These are phyloP conservation scores for Plectosphaerella plurivora DNA, from an alignment of 2,329 filamentous ascomycete genomes.

Conservation along the genomic window DNA sequence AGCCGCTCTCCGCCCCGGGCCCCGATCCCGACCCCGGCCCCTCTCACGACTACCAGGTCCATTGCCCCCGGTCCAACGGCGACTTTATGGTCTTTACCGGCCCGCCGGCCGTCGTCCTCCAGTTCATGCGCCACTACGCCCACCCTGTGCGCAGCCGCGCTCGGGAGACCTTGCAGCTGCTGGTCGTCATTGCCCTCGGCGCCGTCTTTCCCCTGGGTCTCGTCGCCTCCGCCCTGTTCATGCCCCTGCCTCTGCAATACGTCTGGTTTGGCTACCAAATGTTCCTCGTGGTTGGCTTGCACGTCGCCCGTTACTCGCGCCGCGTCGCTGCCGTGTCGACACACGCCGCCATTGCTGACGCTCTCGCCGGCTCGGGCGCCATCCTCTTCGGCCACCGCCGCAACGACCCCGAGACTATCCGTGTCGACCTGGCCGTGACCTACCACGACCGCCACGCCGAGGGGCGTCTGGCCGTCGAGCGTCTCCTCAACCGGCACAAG, in stretches of 20 bases:
- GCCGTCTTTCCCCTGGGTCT: slow-evolving; percentile 12
- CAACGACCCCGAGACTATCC: neutral
- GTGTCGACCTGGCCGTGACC: neutral
- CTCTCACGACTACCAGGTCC: slow-evolving; percentile 11
- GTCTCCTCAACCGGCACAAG: too few species aligned
- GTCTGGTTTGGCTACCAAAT: slow-evolving; percentile 16
- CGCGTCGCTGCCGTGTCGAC: neutral
- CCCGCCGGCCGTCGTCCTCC: slow-evolving; percentile 3
- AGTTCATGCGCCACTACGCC: slow-evolving; percentile 17
- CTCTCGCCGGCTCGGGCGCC: neutral
- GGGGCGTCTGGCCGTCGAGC: neutral
- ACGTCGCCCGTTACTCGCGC: slow-evolving; percentile 10
- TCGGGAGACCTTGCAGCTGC: slow-evolving; percentile 11
- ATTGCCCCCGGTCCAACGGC: slow-evolving; percentile 11
- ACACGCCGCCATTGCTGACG: neutral
- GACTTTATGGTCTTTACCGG: slow-evolving; percentile 12
- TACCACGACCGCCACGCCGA: neutral
- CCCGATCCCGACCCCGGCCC: neutral
- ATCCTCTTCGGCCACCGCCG: neutral
- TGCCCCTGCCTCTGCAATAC: slow-evolving; percentile 12
- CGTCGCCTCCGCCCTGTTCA: slow-evolving; percentile 12
- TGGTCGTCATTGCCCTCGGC: slow-evolving; percentile 7
- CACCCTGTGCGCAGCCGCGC: slow-evolving; percentile 13
- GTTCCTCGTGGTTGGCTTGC: slow-evolving; percentile 14
- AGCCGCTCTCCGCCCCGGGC: slow-evolving; percentile 1